Evolutionary conservation across 768 basidiomycete species (phyloP), one percentile per base, ranked within the genome.

Genomic region (Russula griseocarnosa): DNA sequence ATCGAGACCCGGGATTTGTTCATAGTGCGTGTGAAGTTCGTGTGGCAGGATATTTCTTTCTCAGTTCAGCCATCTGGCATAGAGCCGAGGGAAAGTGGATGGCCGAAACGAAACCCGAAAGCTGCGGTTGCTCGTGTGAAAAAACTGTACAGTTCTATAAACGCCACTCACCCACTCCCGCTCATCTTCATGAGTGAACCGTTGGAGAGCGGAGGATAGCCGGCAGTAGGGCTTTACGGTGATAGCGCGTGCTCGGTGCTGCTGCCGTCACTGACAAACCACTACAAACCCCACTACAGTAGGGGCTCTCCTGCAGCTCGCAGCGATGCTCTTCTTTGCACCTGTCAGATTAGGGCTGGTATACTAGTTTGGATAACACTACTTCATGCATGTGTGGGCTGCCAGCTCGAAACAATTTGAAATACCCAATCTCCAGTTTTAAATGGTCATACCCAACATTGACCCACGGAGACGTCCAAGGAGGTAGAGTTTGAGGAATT

Each of bases 321-420:
- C n/a, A 60, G 58, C 38, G 14, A 36, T 16, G 14, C 18, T 20
- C 32, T 38, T 42, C 58, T 60, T 28, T 60, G 22, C 49, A 38
- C 28, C 49, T 5, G 11, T 60, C 6, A 28, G n/a, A 52, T 40
- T 34, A 22, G 9, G 11, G 1, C n/a, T 16, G 1, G 7, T n/a
- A 47, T 24, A 3, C 20, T 34, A 6, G 11, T 4, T 16, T 2
- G 7, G 14, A 9, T 3, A 16, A 3, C 38, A 1, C 6, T 40
- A n/a, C 38, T 42, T 49, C 20, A n/a, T n/a, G n/a, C n/a, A n/a
- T n/a, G n/a, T n/a, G n/a, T n/a, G n/a, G n/a, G n/a, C 26, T 40
- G 10, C 11, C 22, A 38, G 26, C 22, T 3, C n/a, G 40, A 20
- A 59, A 13, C 38, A 40, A 10, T 26, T 32, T 11, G 20, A 11